Evolutionary conservation across 768 basidiomycete species (phyloP).

Genomic region (Suillus discolor): DNA sequence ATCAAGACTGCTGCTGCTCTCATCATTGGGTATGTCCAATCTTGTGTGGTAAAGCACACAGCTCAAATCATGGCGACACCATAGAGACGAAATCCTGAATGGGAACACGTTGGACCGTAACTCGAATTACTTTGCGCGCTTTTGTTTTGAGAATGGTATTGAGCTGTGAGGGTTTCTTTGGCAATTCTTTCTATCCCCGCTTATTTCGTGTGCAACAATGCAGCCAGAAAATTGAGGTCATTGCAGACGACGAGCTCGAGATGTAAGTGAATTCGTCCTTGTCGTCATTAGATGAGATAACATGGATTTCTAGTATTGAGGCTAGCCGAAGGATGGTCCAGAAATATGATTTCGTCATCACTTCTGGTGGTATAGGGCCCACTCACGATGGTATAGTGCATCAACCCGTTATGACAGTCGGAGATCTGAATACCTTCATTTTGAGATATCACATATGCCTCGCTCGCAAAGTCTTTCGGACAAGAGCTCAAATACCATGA

Average conservation of each 20-base stretch:
- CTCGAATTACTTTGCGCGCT: constrained; percentile 85
- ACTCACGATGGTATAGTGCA: constrained; percentile 76
- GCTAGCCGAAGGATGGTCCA: constrained; percentile 81
- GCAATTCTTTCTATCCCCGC: not conserved
- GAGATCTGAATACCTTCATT: not conserved
- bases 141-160: constrained; percentile 86
- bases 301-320: constrained; percentile 57
- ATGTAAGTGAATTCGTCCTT: constrained; percentile 47
- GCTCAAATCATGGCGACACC: not conserved
- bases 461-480: constrained; percentile 83
- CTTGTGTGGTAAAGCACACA: not conserved
- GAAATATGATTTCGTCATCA: constrained; percentile 89
- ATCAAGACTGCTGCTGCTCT: constrained; percentile 77
- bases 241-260: constrained; percentile 88
- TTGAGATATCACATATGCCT: constrained; percentile 86
- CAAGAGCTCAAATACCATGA: constrained; percentile 70
- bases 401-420: not conserved
- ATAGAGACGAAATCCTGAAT: constrained; percentile 90
- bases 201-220: constrained; percentile 17
- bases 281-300: not conserved
- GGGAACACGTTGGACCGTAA: constrained; percentile 87
- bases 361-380: constrained; percentile 89
- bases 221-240: constrained; percentile 88
- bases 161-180: constrained; percentile 56
- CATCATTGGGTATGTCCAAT: constrained; percentile 66